A percentile compares a stretch with the other conserved stretches of the same genome.
phyloP scores from a whole-genome alignment of 2,329 filamentous ascomycete species.

The Penicillium palitans region DNA sequence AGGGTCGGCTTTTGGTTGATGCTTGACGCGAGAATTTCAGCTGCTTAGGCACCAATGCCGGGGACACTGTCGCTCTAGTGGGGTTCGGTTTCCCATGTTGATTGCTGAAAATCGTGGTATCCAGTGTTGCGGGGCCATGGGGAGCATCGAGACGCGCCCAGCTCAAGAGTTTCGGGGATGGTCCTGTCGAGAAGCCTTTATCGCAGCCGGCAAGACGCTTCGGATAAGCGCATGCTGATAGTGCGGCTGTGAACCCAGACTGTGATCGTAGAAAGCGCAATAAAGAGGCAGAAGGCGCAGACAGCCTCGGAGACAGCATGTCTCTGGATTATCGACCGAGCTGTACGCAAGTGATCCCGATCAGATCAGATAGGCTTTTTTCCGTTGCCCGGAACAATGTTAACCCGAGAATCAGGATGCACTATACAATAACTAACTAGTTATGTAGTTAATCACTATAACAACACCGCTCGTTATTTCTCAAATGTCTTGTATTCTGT shows the following conservation, averaged over 20 bases:
- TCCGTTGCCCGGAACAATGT: slow-evolving; percentile 23
- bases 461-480: background rate
- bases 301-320: slow-evolving; percentile 43
- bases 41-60: slow-evolving; percentile 10
- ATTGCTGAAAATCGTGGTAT: slow-evolving; percentile 35
- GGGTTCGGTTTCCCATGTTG: slow-evolving; percentile 12
- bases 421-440: background rate
- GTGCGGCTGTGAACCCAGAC: slow-evolving; percentile 56
- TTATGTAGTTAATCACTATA: background rate
- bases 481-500: background rate
- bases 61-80: background rate
- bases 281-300: slow-evolving; percentile 56
- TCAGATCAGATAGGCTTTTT: slow-evolving; percentile 22
- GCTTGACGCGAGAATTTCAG: slow-evolving; percentile 27
- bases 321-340: slow-evolving; percentile 27
- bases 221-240: slow-evolving; percentile 27
- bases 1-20: slow-evolving; percentile 35
- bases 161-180: slow-evolving; percentile 23
- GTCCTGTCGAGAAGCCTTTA: slow-evolving; percentile 18
- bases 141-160: slow-evolving; percentile 23
- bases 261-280: slow-evolving; percentile 73
- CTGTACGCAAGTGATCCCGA: slow-evolving; percentile 3
- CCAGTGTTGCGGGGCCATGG: slow-evolving; percentile 27
- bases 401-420: slow-evolving; percentile 39
- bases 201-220: slow-evolving; percentile 15